phyloP scores from a whole-genome alignment of 345 rosid genomes.

The thale cress (Arabidopsis thaliana) region TAIR10.1 NC_003070.9:2169501-2170000 shows the following conservation, averaged over 20 bases:
- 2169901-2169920: background rate
- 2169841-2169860: background rate
- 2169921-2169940: slow-evolving; percentile 11
- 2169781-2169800: background rate
- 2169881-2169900: background rate
- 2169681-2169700: slow-evolving; percentile 89
- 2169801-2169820: background rate
- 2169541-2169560: slow-evolving; percentile 86
- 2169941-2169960: slow-evolving; percentile 17
- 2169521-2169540: slow-evolving; percentile 83
- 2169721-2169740: background rate
- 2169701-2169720: slow-evolving; percentile 46
- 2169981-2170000: too few species aligned
- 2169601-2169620: too few species aligned
- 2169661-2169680: slow-evolving; percentile 81
- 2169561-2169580: slow-evolving; percentile 69
- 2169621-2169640: background rate
- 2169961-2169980: too few species aligned
- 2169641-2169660: slow-evolving; percentile 40
- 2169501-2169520: slow-evolving; percentile 89
- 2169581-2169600: too few species aligned
- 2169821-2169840: background rate
- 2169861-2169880: too few species aligned
- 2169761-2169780: background rate
- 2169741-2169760: background rate